These are phyloP conservation scores for Penicillium sp. DNA, from an alignment of 2,329 filamentous ascomycete species.

Conservation along the genomic window DNA sequence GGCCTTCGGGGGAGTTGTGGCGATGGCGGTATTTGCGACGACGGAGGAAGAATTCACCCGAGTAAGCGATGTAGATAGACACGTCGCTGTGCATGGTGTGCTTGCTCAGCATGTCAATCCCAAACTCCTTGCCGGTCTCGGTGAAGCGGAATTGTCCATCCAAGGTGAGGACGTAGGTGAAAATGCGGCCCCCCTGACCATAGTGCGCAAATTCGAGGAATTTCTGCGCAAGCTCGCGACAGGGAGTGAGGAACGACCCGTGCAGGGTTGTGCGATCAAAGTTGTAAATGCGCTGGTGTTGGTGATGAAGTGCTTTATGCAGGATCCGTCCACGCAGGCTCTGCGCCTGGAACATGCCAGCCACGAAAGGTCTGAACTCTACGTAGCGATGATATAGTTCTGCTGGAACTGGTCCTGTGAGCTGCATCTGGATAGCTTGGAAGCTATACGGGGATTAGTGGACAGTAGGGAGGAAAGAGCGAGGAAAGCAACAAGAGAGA, in stretches of 20 bases:
- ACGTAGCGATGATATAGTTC: conserved; percentile 89
- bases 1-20: conserved; percentile 21
- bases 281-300: conserved; percentile 87
- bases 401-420: conserved; percentile 77
- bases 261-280: conserved; percentile 76
- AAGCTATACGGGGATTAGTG: conserved; percentile 59
- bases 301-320: conserved; percentile 84
- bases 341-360: conserved; percentile 78
- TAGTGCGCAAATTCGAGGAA: conserved; percentile 87
- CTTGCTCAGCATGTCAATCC: conserved; percentile 89
- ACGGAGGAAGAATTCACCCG: conserved; percentile 89
- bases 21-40: conserved; percentile 57
- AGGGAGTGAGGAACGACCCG: conserved; percentile 67
- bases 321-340: conserved; percentile 78
- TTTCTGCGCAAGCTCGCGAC: conserved; percentile 70
- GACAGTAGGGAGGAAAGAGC: background rate
- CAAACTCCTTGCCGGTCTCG: conserved; percentile 93
- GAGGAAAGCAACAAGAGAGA: background rate
- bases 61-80: conserved; percentile 85
- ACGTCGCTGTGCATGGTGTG: conserved; percentile 98
- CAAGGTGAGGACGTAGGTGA: conserved; percentile 88
- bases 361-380: conserved; percentile 88
- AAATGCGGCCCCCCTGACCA: conserved; percentile 81
- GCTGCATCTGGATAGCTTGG: conserved; percentile 88
- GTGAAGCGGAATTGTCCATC: conserved; percentile 89